phyloP scores from a whole-genome alignment of 164 flowering plant species.

The Nelumbo lutea region DNA sequence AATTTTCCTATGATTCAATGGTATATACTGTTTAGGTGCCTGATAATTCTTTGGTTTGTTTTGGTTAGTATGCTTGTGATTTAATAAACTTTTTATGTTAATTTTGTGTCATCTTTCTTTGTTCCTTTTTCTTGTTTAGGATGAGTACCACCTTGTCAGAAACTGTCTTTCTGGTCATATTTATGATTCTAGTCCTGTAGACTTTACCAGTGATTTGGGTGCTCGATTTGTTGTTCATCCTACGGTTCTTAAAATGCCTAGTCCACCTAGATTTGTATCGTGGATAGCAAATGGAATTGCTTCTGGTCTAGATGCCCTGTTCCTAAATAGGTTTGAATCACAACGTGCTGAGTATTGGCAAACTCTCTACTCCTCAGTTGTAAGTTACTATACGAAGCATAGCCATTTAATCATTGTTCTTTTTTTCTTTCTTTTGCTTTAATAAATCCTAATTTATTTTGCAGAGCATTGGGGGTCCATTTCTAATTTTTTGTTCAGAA shows the following conservation, averaged over 20 bases:
- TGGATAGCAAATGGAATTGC: conserved; percentile 71
- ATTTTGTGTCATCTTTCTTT: neutral
- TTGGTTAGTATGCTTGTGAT: conserved; percentile 5
- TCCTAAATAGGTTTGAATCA: conserved; percentile 69
- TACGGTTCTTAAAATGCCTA: conserved; percentile 49
- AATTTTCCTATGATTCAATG: neutral
- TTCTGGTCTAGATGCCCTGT: conserved; percentile 70
- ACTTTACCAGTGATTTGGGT: conserved; percentile 83
- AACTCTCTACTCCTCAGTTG: conserved; percentile 77
- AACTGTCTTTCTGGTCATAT: conserved; percentile 72
- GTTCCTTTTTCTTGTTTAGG: conserved; percentile 37
- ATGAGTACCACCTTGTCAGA: conserved; percentile 54
- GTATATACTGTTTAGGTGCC: neutral
- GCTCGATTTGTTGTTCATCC: conserved; percentile 73
- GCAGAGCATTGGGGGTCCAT: conserved; percentile 72
- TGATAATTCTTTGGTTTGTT: neutral
- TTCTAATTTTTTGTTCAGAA: conserved; percentile 82
- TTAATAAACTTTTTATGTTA: neutral
- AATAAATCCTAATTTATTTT: conserved; percentile 10
- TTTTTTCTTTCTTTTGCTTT: conserved; percentile 7
- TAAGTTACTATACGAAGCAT: conserved; percentile 33
- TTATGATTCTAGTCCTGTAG: conserved; percentile 89
- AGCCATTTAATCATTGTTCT: neutral
- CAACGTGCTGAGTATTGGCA: conserved; percentile 99
- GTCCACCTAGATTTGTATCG: conserved; percentile 61